Percentiles rank a stretch among this genome's conserved stretches.
These are phyloP conservation scores for Neurospora sp. DNA, from an alignment of 495 filamentous ascomycete species.

Conservation along the genomic window DNA sequence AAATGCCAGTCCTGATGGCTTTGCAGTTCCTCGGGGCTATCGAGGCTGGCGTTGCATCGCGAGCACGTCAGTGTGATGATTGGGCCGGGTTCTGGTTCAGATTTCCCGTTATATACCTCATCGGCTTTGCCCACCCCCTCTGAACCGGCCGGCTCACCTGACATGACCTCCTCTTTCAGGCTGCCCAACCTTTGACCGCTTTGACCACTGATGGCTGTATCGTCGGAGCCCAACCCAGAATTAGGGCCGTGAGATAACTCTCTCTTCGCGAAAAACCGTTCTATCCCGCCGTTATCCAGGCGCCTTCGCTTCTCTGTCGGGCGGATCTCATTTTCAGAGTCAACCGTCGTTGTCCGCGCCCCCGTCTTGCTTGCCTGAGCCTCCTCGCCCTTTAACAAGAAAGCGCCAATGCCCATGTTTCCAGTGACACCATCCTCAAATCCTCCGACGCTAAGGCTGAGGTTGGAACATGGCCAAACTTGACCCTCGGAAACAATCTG, in stretches of 20 bases:
- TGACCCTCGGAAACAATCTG: conserved; percentile 68
- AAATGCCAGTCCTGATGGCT: conserved; percentile 96
- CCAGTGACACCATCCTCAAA: conserved; percentile 81
- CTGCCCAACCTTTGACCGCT: conserved; percentile 17
- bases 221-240: conserved; percentile 17
- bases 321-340: conserved; percentile 21
- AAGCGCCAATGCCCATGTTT: conserved; percentile 77
- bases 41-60: conserved; percentile 52
- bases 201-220: conserved; percentile 12
- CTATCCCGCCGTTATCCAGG: conserved; percentile 38
- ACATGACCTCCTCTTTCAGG: conserved; percentile 4
- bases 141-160: neutral
- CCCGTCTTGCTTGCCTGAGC: conserved; percentile 39
- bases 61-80: conserved; percentile 48
- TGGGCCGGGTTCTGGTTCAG: conserved; percentile 25
- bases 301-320: conserved; percentile 44
- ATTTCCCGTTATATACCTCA: conserved; percentile 9
- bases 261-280: conserved; percentile 46
- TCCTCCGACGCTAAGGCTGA: conserved; percentile 75
- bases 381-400: conserved; percentile 69
- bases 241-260: conserved; percentile 16
- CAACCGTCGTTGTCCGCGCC: conserved; percentile 9
- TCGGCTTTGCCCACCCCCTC: conserved; percentile 1
- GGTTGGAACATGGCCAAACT: conserved; percentile 78
- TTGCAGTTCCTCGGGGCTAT: conserved; percentile 43